These are phyloP conservation scores for Suillus alpinus DNA, from an alignment of 768 basidiomycete species.

Conservation along the genomic window DNA sequence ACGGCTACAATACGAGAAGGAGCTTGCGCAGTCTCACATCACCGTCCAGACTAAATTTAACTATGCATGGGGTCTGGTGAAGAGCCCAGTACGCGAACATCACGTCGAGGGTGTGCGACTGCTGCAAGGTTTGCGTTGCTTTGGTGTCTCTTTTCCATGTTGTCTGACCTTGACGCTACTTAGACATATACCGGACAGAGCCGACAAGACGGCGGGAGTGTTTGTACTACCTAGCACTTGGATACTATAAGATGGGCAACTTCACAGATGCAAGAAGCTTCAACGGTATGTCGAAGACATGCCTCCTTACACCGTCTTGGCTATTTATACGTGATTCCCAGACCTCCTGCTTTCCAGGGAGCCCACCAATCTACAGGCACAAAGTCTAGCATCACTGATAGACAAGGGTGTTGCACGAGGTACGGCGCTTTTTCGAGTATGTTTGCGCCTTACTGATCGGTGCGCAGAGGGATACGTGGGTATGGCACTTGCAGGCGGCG, in stretches of 20 bases:
- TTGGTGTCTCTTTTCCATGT: background rate
- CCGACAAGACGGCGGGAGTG: conserved; percentile 89
- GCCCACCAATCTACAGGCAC: conserved; percentile 89
- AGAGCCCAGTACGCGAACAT: conserved; percentile 79
- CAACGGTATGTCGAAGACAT: conserved; percentile 61
- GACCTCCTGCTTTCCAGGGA: conserved; percentile 88
- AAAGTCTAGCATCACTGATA: conserved; percentile 81
- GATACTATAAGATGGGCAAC: conserved; percentile 95
- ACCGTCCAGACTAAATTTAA: conserved; percentile 97
- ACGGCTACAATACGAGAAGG: conserved; percentile 84
- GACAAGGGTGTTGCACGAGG: conserved; percentile 83
- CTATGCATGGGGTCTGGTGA: conserved; percentile 95
- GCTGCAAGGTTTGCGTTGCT: conserved; percentile 66
- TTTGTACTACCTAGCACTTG: conserved; percentile 92
- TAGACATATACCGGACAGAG: conserved; percentile 91
- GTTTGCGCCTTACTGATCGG: background rate
- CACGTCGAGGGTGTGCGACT: conserved; percentile 91
- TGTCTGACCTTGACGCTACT: conserved; percentile 8
- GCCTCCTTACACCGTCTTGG: background rate
- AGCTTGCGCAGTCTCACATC: conserved; percentile 77
- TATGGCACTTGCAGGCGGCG: conserved; percentile 92
- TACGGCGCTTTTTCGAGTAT: conserved; percentile 29
- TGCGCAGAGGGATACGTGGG: conserved; percentile 93
- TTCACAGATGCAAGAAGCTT: conserved; percentile 90
- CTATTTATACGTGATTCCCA: conserved; percentile 29